These are phyloP conservation scores for Cyclostephanos invisitatus DNA, from an alignment of 108 stramenopile genomes.

Conservation along the genomic window DNA sequence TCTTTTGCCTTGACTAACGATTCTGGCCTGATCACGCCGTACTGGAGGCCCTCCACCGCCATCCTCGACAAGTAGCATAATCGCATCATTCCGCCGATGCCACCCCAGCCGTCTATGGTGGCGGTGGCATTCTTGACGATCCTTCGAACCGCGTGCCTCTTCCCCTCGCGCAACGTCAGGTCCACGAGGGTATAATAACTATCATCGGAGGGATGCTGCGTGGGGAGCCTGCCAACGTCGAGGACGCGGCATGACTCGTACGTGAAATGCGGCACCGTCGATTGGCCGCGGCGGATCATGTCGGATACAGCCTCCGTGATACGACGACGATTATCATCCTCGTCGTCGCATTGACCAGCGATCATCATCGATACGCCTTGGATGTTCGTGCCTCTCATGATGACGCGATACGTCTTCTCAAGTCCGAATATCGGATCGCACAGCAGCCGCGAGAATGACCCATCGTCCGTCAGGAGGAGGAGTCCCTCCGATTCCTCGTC, in stretches of 20 bases:
- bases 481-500: slow-evolving; percentile 75
- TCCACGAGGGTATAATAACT: slow-evolving; percentile 31
- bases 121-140: slow-evolving; percentile 26
- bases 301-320: slow-evolving; percentile 10
- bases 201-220: slow-evolving; percentile 26
- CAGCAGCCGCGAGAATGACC: slow-evolving; percentile 39
- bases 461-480: slow-evolving; percentile 68
- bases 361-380: neutral
- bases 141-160: slow-evolving; percentile 33
- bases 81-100: slow-evolving; percentile 7
- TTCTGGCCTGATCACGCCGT: slow-evolving; percentile 10
- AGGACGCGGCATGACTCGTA: slow-evolving; percentile 28
- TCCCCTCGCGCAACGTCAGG: slow-evolving; percentile 30
- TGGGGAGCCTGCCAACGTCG: slow-evolving; percentile 29
- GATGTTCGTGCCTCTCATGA: slow-evolving; percentile 21
- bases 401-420: slow-evolving; percentile 35
- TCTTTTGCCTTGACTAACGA: slow-evolving; percentile 9
- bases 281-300: slow-evolving; percentile 24
- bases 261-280: slow-evolving; percentile 14
- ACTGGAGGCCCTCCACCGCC: slow-evolving; percentile 30
- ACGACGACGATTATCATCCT: neutral
- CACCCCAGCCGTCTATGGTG: neutral
- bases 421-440: slow-evolving; percentile 42
- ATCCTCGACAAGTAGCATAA: slow-evolving; percentile 38
- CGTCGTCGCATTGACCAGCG: neutral